Conservation (phyloP, 108 stramenopile species). For the Cyclotella atomus region DNA sequence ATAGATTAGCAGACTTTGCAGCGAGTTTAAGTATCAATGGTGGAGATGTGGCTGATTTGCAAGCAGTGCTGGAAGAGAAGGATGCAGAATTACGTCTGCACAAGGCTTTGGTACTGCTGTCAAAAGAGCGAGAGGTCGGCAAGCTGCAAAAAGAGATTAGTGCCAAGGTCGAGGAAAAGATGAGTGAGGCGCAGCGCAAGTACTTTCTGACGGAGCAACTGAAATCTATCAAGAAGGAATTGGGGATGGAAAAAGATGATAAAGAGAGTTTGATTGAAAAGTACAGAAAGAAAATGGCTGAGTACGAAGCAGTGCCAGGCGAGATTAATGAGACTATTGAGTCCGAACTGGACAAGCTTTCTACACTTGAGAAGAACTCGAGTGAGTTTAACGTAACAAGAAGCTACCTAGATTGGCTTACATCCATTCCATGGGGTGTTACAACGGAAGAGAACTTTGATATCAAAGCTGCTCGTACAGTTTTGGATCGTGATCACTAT, state of each 20-base stretch:
- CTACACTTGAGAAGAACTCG: constrained; percentile 93
- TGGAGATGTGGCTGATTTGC: constrained; percentile 87
- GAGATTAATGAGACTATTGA: constrained; percentile 82
- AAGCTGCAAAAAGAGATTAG: constrained; percentile 94
- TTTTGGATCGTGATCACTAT: constrained; percentile 94
- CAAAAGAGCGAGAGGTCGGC: constrained; percentile 89
- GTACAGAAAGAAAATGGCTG: constrained; percentile 80
- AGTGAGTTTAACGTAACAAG: constrained; percentile 96
- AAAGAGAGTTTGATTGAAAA: constrained; percentile 94
- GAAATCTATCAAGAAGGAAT: constrained; percentile 98
- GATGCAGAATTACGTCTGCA: constrained; percentile 90
- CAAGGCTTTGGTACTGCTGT: constrained; percentile 87
- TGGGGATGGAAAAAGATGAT: constrained; percentile 98
- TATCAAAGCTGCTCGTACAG: constrained; percentile 66
- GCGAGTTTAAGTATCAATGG: constrained; percentile 83
- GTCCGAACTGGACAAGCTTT: constrained; percentile 92
- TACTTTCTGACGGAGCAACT: constrained; percentile 97
- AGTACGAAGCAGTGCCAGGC: constrained; percentile 71
- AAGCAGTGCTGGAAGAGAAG: constrained; percentile 91
- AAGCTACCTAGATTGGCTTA: constrained; percentile 97
- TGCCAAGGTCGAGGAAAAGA: constrained; percentile 95
- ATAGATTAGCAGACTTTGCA: constrained; percentile 95
- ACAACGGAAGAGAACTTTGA: constrained; percentile 90
- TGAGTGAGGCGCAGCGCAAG: constrained; percentile 90
- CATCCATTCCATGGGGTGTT: constrained; percentile 92